Conservation (phyloP, 2,329 filamentous ascomycete genomes). For the Sporothrix dimorphospora region DNA sequence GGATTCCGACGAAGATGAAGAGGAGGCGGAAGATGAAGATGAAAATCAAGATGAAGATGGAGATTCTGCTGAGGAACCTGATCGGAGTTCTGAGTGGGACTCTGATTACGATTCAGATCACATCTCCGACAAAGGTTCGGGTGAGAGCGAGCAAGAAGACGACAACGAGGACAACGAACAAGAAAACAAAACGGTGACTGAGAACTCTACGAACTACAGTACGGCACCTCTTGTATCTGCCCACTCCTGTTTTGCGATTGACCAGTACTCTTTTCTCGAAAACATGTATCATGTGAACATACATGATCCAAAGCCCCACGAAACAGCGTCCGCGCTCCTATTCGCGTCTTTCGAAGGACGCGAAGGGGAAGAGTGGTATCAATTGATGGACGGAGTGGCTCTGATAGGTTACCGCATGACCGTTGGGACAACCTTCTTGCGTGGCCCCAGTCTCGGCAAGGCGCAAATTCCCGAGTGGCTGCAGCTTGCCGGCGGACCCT, state of each 20-base stretch:
- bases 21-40: neutral
- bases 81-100: neutral
- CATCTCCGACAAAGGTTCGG: neutral
- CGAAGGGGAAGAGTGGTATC: neutral
- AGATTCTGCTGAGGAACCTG: neutral
- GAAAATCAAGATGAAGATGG: neutral
- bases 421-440: neutral
- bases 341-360: too few species aligned
- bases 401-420: neutral
- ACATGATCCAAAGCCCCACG: neutral
- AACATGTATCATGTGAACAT: neutral
- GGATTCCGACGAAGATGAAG: neutral
- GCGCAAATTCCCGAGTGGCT: constrained; percentile 27
- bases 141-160: neutral
- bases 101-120: neutral
- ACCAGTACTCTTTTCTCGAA: constrained; percentile 13
- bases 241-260: constrained; percentile 22
- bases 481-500: constrained; percentile 22
- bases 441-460: neutral
- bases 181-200: neutral
- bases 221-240: neutral
- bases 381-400: neutral
- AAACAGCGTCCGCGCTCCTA: neutral
- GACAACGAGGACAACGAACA: neutral
- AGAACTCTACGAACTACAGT: neutral